phyloP scores from a whole-genome alignment of 441 rosid genomes.

The Hura crepitans region DNA sequence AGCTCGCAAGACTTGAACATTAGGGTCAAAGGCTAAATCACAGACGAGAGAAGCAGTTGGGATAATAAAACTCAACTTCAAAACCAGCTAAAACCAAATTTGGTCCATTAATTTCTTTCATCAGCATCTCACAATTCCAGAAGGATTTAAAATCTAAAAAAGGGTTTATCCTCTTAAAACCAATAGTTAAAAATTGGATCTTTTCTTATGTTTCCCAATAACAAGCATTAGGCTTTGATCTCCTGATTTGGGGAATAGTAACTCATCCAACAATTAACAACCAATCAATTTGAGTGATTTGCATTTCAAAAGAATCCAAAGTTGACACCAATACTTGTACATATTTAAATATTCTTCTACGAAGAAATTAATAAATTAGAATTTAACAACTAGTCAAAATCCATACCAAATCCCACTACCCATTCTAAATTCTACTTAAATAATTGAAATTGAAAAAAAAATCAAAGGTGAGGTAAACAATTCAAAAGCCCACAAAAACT shows the following conservation, averaged over 20 bases:
- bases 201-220: not conserved
- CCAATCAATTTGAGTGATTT: not conserved
- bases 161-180: not conserved
- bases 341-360: too few relatives aligned
- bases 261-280: not conserved
- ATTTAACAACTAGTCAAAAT: too few relatives aligned
- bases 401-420: too few relatives aligned
- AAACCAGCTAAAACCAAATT: not conserved
- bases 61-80: not conserved
- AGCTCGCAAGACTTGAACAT: not conserved
- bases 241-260: not conserved
- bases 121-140: not conserved
- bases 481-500: not conserved
- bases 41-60: not conserved
- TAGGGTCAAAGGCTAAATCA: not conserved
- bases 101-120: not conserved
- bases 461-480: not conserved
- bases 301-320: not conserved
- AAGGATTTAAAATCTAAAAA: not conserved
- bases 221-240: too few relatives aligned
- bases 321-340: not conserved
- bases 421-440: too few relatives aligned
- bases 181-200: not conserved
- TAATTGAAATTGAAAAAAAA: not conserved
- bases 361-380: too few relatives aligned